Evolutionary conservation across 805 yeast species (phyloP), one percentile per base, ranked within the genome.

Genomic region (Candida takata): DNA sequence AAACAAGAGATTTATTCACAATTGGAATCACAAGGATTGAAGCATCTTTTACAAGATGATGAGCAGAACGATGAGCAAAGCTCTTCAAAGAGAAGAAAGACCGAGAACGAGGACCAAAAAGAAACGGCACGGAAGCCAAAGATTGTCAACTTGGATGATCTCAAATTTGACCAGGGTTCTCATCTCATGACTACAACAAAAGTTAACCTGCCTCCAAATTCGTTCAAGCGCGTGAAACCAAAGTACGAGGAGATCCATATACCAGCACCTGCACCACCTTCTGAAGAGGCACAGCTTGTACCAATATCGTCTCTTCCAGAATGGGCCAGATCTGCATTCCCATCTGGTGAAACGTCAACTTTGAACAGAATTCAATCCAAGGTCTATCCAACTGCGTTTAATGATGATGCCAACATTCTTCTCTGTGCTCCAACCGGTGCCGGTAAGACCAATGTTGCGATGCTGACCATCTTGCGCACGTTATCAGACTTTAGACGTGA

Each of bases 341-440:
- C 87, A 1, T 55, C 70, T 0, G 59, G 67, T 1, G 85, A 83
- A 51, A 79, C 87, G 0, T 51, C 69, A 3, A 63, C 79, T 1
- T 67, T 92, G 45, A 92, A 92, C 57, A 63, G 85, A 35, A 74
- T 92, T 12, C 99, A 92, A 57, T 83, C 95, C 1, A 73, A 72
- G 42, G 86, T 88, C 0, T 85, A 61, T 44, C 92, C 92, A 2
- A 53, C 65, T n/a, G 96, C 95, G 0, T 84, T 90, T 44, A 51
- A 68, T 4, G 61, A 72, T 2, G 92, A 84, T 51, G 68, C 69
- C 5, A 90, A 88, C 49, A 55, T 92, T 27, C 62, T 90, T 13
- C 64, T 90, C 47, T 90, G 97, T 69, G 97, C 98, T 1, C 98
- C 98, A 6, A 90, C 98, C 0, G 98, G 98, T 64, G 96, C 96